Conservation (phyloP, 345 rosid genomes). For the Eutrema japonicum region DNA sequence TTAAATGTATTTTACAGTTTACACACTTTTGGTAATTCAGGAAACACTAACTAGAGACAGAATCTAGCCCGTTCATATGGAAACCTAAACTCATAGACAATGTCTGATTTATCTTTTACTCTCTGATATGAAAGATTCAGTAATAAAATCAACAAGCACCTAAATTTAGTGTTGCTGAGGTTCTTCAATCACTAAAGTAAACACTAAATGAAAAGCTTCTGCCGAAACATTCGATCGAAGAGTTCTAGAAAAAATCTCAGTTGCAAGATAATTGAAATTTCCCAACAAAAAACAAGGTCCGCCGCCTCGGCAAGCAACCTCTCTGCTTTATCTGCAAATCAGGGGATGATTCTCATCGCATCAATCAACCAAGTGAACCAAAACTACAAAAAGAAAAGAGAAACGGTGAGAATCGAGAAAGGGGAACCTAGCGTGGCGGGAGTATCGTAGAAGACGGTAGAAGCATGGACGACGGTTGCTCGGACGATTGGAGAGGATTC, state of each 20-base stretch:
- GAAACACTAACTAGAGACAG: not conserved
- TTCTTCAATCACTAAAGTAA: not conserved
- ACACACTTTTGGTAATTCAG: not conserved
- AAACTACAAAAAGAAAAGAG: not conserved
- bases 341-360: not conserved
- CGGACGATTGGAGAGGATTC: constrained; percentile 63
- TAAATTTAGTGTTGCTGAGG: not conserved
- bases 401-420: not conserved
- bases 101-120: not conserved
- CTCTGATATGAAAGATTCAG: not conserved
- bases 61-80: too few species aligned
- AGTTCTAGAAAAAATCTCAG: not conserved
- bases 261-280: not conserved
- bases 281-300: constrained; percentile 49
- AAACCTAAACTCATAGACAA: not conserved
- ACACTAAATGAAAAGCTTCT: not conserved
- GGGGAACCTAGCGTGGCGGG: constrained; percentile 79
- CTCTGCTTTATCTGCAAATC: constrained; percentile 75
- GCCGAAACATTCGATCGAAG: not conserved
- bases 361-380: not conserved
- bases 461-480: constrained; percentile 94
- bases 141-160: not conserved
- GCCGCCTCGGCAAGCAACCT: constrained; percentile 76
- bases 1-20: not conserved
- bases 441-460: constrained; percentile 87